Conservation (phyloP, 352 stramenopile genomes). For the Pythium chondricola region DNA sequence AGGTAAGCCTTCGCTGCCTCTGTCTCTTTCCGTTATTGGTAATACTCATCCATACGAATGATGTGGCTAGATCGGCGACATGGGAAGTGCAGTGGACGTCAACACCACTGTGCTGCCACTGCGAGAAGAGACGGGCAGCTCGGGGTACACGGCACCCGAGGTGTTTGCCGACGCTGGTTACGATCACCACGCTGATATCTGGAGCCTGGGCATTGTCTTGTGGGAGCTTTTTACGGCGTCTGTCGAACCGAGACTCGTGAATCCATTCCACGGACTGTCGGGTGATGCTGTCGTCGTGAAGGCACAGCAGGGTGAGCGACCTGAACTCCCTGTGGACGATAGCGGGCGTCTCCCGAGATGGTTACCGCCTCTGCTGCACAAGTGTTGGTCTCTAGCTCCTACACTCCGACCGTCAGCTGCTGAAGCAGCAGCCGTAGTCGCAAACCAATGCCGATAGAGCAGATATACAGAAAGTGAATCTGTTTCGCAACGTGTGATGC, state of each 20-base stretch:
- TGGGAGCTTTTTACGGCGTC: slow-evolving; percentile 11
- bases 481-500: too few relatives aligned
- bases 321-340: neutral
- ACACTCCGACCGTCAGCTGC: slow-evolving; percentile 2
- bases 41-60: too few relatives aligned
- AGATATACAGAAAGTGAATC: too few relatives aligned
- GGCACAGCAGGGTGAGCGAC: slow-evolving; percentile 6
- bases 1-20: too few relatives aligned
- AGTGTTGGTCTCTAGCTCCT: slow-evolving; percentile 13
- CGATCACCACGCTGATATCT: slow-evolving; percentile 17
- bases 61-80: slow-evolving; percentile 22
- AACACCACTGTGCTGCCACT: neutral
- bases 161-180: slow-evolving; percentile 14
- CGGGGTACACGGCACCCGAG: slow-evolving; percentile 20
- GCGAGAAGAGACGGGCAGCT: slow-evolving; percentile 14
- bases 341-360: neutral
- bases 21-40: too few relatives aligned
- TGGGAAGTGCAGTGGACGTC: slow-evolving; percentile 14
- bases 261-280: slow-evolving; percentile 8
- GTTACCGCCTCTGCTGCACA: neutral
- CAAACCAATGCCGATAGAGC: too few relatives aligned
- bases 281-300: slow-evolving; percentile 12
- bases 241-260: neutral
- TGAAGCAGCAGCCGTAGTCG: too few relatives aligned
- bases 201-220: slow-evolving; percentile 16